A percentile compares a stretch with the other conserved stretches of the same genome.
Conservation (phyloP, 2,329 filamentous ascomycete species). For the Myriosclerotinia curreyana region DNA sequence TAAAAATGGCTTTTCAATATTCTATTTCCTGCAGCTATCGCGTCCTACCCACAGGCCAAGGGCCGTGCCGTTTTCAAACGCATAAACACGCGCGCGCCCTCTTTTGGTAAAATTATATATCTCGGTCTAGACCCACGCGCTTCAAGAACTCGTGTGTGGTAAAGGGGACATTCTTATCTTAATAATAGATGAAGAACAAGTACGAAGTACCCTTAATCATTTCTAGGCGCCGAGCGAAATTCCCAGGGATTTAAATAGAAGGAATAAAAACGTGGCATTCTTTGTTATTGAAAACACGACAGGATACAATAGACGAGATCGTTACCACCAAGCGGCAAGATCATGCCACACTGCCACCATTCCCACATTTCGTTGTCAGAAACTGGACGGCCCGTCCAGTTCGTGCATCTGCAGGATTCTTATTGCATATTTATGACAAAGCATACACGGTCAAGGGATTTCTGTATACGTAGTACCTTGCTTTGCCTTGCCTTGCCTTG, state of each 20-base stretch:
- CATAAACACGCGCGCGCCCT: constrained; percentile 11
- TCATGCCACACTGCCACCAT: constrained; percentile 23
- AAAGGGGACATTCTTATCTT: not conserved
- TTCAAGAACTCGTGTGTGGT: not conserved
- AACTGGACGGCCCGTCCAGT: constrained; percentile 22
- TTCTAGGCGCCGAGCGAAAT: not conserved
- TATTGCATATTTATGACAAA: constrained; percentile 15
- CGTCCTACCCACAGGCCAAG: constrained; percentile 14
- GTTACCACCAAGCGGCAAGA: constrained; percentile 19
- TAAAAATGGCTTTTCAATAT: not conserved
- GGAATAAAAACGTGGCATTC: constrained; percentile 21
- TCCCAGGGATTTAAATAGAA: not conserved
- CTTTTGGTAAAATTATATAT: not conserved
- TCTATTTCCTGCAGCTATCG: constrained; percentile 3
- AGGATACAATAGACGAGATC: constrained; percentile 20
- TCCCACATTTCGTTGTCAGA: constrained; percentile 21
- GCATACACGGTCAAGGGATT: constrained; percentile 11
- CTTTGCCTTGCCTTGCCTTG: not conserved
- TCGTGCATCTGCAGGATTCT: constrained; percentile 18
- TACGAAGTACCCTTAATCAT: not conserved
- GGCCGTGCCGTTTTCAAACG: constrained; percentile 18
- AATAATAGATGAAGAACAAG: not conserved
- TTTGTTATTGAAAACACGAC: constrained; percentile 17
- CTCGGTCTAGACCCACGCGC: constrained; percentile 7
- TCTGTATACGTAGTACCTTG: no score